Conservation (phyloP, 1,284 basidiomycete genomes). For the Cerioporus squamosus region DNA sequence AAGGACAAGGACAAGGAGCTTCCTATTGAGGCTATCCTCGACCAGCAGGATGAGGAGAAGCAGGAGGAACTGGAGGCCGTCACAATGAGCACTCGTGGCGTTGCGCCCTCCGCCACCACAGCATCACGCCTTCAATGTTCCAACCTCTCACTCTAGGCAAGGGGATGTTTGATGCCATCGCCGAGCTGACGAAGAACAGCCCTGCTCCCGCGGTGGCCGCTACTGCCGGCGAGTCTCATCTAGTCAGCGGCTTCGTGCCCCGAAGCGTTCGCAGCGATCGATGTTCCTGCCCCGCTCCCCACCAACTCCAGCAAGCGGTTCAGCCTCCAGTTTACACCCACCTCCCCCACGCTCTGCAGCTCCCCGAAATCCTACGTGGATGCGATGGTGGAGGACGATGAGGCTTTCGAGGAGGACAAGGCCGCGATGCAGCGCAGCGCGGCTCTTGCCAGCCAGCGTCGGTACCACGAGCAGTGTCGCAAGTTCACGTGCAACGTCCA, state of each 20-base stretch:
- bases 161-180: conserved; percentile 82
- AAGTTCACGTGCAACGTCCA: conserved; percentile 46
- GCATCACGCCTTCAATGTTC: conserved; percentile 36
- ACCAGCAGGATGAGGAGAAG: conserved; percentile 41
- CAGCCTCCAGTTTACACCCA: conserved; percentile 69
- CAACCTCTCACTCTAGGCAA: conserved; percentile 52
- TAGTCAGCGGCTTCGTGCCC: conserved; percentile 45
- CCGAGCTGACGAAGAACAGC: conserved; percentile 55
- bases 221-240: conserved; percentile 30
- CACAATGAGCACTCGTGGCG: conserved; percentile 25
- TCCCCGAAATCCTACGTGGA: conserved; percentile 33
- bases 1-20: conserved; percentile 31
- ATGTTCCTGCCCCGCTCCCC: conserved; percentile 32
- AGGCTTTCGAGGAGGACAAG: conserved; percentile 40
- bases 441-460: conserved; percentile 23
- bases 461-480: conserved; percentile 34
- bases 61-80: conserved; percentile 34
- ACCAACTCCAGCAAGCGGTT: conserved; percentile 41
- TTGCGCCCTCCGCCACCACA: conserved; percentile 42
- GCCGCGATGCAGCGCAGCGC: conserved; percentile 27
- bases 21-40: conserved; percentile 45
- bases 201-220: conserved; percentile 25
- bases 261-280: conserved; percentile 35
- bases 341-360: conserved; percentile 37
- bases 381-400: conserved; percentile 40